These are phyloP conservation scores for Jackrogersella multiformis DNA, from an alignment of 495 filamentous ascomycete species.

Conservation along the genomic window DNA sequence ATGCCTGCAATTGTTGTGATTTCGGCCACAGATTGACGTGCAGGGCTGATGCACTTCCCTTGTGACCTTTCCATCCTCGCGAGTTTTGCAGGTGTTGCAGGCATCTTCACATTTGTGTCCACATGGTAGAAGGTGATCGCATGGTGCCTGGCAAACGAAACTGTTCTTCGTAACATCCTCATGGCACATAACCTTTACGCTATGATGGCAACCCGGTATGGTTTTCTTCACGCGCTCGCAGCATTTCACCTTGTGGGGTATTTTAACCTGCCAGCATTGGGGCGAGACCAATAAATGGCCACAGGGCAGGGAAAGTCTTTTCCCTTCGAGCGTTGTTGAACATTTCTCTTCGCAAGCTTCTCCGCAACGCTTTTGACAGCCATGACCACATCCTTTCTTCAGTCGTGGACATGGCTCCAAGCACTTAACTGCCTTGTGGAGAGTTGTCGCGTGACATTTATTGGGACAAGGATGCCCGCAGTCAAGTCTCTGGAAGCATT, in stretches of 20 bases:
- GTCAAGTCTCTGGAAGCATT: conserved; percentile 60
- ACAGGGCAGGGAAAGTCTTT: conserved; percentile 63
- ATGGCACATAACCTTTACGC: conserved; percentile 59
- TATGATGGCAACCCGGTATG: conserved; percentile 66
- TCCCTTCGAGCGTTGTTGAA: conserved; percentile 40
- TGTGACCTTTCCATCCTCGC: conserved; percentile 35
- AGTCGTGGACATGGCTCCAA: conserved; percentile 61
- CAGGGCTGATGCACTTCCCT: conserved; percentile 57
- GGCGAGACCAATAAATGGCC: conserved; percentile 62
- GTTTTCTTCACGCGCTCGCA: conserved; percentile 48
- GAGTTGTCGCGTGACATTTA: conserved; percentile 69
- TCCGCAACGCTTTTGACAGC: conserved; percentile 66
- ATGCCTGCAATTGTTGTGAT: conserved; percentile 68
- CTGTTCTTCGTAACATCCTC: conserved; percentile 47
- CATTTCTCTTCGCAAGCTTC: conserved; percentile 62
- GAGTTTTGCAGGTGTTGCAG: conserved; percentile 61
- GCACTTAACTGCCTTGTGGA: conserved; percentile 68
- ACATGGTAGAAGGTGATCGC: conserved; percentile 60
- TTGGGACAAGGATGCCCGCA: conserved; percentile 73
- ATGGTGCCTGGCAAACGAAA: conserved; percentile 60
- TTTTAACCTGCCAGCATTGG: conserved; percentile 57
- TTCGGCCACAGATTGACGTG: conserved; percentile 38
- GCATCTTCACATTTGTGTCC: conserved; percentile 66
- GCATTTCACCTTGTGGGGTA: conserved; percentile 44
- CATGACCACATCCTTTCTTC: conserved; percentile 62